Evolutionary conservation across 257 asterid genomes (phyloP).

Genomic region (Capsicum pubescens): DNA sequence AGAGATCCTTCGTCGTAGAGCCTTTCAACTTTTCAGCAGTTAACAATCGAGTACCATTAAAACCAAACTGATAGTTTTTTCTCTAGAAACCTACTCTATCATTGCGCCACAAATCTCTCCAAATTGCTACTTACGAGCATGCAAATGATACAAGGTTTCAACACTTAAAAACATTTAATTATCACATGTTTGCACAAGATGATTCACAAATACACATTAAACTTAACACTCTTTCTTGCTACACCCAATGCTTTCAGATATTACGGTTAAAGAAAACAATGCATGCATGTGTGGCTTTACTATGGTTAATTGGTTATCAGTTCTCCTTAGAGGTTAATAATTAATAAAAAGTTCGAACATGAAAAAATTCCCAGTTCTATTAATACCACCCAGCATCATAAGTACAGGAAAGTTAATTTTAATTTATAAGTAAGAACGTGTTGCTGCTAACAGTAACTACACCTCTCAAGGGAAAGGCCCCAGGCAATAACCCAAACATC

Average conservation of each 20-base stretch:
- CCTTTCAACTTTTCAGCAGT: slow-evolving; percentile 8
- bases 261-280: not conserved
- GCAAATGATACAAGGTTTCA: not conserved
- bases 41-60: not conserved
- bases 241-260: not conserved
- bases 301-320: not conserved
- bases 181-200: not conserved
- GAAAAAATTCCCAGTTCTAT: not conserved
- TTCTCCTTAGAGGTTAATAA: not conserved
- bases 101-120: not conserved
- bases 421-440: not conserved
- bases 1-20: not conserved
- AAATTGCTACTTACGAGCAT: not conserved
- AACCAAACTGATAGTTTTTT: slow-evolving; percentile 3
- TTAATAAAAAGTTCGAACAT: not conserved
- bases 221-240: not conserved
- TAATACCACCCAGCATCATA: not conserved
- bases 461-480: slow-evolving; percentile 99
- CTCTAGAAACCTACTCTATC: not conserved
- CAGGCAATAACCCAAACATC: slow-evolving; percentile 97
- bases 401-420: not conserved
- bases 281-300: not conserved
- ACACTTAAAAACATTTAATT: not conserved
- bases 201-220: not conserved
- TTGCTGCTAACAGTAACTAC: slow-evolving; percentile 12